Percentiles rank a stretch among this genome's conserved stretches.
Conservation (phyloP, 805 yeast genomes). For the Wickerhamomyces ciferrii region DNA sequence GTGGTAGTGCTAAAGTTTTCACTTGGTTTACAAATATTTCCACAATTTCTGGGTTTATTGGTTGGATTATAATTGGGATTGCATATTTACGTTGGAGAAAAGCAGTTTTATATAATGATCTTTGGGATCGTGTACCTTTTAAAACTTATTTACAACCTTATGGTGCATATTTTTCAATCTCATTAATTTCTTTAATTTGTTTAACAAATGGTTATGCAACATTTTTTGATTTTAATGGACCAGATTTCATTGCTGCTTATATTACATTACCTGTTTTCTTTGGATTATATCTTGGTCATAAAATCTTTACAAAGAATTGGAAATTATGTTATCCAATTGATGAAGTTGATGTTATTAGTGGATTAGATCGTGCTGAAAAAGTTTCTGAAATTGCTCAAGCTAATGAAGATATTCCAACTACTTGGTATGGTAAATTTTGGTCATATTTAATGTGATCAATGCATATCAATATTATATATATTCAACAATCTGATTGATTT, state of each 20-base stretch:
- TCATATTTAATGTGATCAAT: not conserved
- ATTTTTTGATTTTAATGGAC: constrained; percentile 36
- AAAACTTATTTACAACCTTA: constrained; percentile 51
- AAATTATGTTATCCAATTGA: constrained; percentile 45
- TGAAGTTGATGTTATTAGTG: constrained; percentile 56
- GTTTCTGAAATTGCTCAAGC: constrained; percentile 21
- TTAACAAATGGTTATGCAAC: constrained; percentile 72
- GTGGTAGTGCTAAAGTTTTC: constrained; percentile 53
- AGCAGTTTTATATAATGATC: constrained; percentile 48
- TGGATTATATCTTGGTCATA: constrained; percentile 53
- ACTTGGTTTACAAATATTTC: constrained; percentile 71
- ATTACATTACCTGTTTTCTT: constrained; percentile 56
- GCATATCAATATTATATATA: too few species aligned
- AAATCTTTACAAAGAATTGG: constrained; percentile 39
- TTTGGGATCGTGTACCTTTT: constrained; percentile 54
- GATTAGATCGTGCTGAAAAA: constrained; percentile 55
- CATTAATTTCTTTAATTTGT: constrained; percentile 45
- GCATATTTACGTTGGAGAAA: constrained; percentile 66
- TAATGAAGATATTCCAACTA: not conserved
- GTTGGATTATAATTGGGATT: constrained; percentile 68
- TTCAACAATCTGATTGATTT: not conserved
- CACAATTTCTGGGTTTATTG: constrained; percentile 69
- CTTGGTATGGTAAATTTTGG: constrained; percentile 10
- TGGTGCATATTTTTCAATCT: constrained; percentile 49
- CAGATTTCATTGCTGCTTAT: constrained; percentile 69